Evolutionary conservation across 192 early-diverging fungal genomes (phyloP).

Genomic region (Backusella liffmaniae): DNA sequence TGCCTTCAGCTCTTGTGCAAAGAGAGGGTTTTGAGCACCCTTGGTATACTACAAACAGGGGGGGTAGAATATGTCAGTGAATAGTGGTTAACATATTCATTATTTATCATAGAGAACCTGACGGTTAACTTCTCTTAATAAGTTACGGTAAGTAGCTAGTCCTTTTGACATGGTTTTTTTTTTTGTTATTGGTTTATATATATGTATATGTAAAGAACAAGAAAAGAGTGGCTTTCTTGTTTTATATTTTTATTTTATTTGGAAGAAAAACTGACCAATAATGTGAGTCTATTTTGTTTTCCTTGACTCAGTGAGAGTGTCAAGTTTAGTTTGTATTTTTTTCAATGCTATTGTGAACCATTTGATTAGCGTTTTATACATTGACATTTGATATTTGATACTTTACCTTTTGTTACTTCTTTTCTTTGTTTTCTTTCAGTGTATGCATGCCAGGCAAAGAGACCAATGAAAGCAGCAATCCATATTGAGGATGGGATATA

Average conservation of each 20-base stretch:
- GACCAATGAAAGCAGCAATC: neutral
- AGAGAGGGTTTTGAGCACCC: slow-evolving; percentile 22
- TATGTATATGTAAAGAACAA: neutral
- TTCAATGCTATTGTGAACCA: neutral
- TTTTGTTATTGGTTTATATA: neutral
- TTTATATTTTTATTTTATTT: neutral
- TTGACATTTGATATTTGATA: neutral
- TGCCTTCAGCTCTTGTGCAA: slow-evolving; percentile 25
- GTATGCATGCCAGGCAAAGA: neutral
- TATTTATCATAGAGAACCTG: slow-evolving; percentile 15
- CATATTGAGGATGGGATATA: neutral
- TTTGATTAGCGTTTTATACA: neutral
- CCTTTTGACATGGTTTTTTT: slow-evolving; percentile 4
- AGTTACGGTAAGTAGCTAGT: slow-evolving; percentile 25
- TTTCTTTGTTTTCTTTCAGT: neutral
- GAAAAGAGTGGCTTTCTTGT: neutral
- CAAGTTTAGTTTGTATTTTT: neutral
- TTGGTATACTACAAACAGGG: slow-evolving; percentile 32
- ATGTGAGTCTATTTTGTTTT: neutral
- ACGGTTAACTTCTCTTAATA: slow-evolving; percentile 31
- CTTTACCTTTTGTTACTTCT: neutral
- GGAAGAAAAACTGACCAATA: neutral
- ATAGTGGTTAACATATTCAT: neutral
- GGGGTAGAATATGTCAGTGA: neutral
- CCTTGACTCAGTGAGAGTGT: neutral